Evolutionary conservation across 2,329 filamentous ascomycete species (phyloP).

Genomic region (Xylariaceae sp.): DNA sequence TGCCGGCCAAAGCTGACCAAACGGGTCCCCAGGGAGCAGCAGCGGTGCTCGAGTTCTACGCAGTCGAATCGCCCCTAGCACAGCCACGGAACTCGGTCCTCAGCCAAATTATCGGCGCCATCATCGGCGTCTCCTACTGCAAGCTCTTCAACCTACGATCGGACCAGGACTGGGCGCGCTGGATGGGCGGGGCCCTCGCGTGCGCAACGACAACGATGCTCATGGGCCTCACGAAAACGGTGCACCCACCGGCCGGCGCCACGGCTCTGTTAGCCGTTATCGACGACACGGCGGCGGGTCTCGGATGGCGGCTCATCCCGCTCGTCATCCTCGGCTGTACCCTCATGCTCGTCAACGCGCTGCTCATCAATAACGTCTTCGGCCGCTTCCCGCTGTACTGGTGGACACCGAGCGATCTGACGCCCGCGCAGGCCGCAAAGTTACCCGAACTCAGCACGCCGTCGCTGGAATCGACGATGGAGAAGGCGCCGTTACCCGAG

Average conservation of each 20-base stretch:
- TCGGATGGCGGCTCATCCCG: slow-evolving; percentile 67
- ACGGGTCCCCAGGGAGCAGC: slow-evolving; percentile 55
- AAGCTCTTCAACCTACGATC: slow-evolving; percentile 58
- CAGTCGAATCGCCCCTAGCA: slow-evolving; percentile 65
- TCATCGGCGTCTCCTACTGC: slow-evolving; percentile 56
- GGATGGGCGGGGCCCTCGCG: slow-evolving; percentile 59
- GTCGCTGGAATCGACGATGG: slow-evolving; percentile 10
- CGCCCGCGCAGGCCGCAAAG: background rate
- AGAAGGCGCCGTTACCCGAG: background rate
- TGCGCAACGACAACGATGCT: slow-evolving; percentile 57
- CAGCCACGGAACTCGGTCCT: slow-evolving; percentile 66
- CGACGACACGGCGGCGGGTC: slow-evolving; percentile 44
- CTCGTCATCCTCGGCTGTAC: slow-evolving; percentile 55
- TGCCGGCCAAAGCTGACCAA: too few species aligned
- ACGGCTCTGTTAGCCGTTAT: slow-evolving; percentile 65
- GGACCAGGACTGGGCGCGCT: slow-evolving; percentile 48
- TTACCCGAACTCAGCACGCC: background rate
- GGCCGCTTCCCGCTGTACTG: slow-evolving; percentile 64
- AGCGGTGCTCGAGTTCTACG: slow-evolving; percentile 69
- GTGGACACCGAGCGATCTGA: slow-evolving; percentile 50
- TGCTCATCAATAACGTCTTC: slow-evolving; percentile 65
- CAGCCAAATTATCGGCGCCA: slow-evolving; percentile 59
- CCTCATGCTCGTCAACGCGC: slow-evolving; percentile 58
- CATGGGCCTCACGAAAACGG: slow-evolving; percentile 66
- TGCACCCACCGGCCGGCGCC: slow-evolving; percentile 70